Evolutionary conservation across 331 rosid genomes (phyloP).

Genomic region (Acacia pycnantha): DNA sequence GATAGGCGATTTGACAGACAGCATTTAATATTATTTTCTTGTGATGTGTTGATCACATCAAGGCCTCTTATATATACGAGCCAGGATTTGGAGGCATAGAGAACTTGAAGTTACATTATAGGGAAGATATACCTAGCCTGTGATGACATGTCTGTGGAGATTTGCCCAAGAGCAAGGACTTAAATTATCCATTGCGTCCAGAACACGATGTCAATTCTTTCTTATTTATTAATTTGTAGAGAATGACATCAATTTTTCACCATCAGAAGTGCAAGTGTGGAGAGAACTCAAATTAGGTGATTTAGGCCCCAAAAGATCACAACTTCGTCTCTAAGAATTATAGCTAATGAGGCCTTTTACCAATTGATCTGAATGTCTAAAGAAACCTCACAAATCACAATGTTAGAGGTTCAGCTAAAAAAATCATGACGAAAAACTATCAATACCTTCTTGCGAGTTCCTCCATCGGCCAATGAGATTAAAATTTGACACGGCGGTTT

Average conservation of each 20-base stretch:
- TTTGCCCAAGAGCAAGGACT: neutral
- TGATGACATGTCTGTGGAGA: neutral
- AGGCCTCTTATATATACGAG: neutral
- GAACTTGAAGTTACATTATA: neutral
- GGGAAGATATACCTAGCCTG: neutral
- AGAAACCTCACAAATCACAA: neutral
- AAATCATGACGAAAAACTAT: neutral
- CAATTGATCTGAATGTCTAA: neutral
- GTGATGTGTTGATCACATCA: constrained; percentile 3
- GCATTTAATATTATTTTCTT: neutral
- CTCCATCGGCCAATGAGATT: constrained; percentile 26
- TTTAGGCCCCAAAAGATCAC: neutral
- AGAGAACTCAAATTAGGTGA: neutral
- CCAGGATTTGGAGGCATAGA: neutral
- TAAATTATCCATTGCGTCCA: neutral
- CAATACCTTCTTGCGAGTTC: constrained; percentile 27
- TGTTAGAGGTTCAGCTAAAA: no score
- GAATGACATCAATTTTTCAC: neutral
- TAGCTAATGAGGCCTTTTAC: neutral
- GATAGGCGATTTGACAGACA: neutral
- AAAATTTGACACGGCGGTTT: constrained; percentile 24
- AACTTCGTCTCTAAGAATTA: neutral
- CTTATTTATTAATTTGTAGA: neutral
- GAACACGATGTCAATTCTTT: neutral
- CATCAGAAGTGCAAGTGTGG: neutral